A percentile compares a stretch with the other conserved stretches of the same genome.
phyloP scores from a whole-genome alignment of 495 filamentous ascomycete genomes.

The Trypethelium eluteriae region DNA sequence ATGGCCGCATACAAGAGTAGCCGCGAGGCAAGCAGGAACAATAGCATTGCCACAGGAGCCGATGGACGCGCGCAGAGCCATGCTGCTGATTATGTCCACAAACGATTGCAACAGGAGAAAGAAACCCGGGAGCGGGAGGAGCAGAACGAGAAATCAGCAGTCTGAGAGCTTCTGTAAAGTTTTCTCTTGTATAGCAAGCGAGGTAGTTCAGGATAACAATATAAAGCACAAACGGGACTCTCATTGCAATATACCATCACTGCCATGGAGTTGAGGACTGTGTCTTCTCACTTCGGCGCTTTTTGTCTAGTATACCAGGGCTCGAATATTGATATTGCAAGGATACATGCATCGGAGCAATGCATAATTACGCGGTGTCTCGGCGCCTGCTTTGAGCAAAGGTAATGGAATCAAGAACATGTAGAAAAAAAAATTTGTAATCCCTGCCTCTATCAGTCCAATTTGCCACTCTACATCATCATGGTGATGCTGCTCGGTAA shows the following conservation, averaged over 20 bases:
- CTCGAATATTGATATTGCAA: background rate
- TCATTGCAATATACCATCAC: background rate
- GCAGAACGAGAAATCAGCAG: constrained; percentile 1
- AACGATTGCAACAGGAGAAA: background rate
- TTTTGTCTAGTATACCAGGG: background rate
- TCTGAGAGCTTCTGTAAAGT: background rate
- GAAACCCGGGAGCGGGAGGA: background rate
- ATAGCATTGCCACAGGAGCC: background rate
- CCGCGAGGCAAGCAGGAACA: background rate
- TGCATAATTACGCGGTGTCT: background rate
- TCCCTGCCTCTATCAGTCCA: background rate
- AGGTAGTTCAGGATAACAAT: background rate
- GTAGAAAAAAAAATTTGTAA: background rate
- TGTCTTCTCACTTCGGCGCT: background rate
- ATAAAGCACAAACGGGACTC: background rate
- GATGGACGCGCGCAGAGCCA: background rate
- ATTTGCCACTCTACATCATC: too few species aligned
- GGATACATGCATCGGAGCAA: background rate
- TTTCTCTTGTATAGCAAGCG: background rate
- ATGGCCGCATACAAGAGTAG: background rate
- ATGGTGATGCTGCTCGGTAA: too few species aligned
- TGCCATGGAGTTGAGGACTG: background rate
- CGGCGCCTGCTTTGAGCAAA: too few species aligned
- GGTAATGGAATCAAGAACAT: background rate
- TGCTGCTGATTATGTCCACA: background rate